phyloP scores from a whole-genome alignment of 2,329 filamentous ascomycete genomes.

The Hymenoscyphus repandus region DNA sequence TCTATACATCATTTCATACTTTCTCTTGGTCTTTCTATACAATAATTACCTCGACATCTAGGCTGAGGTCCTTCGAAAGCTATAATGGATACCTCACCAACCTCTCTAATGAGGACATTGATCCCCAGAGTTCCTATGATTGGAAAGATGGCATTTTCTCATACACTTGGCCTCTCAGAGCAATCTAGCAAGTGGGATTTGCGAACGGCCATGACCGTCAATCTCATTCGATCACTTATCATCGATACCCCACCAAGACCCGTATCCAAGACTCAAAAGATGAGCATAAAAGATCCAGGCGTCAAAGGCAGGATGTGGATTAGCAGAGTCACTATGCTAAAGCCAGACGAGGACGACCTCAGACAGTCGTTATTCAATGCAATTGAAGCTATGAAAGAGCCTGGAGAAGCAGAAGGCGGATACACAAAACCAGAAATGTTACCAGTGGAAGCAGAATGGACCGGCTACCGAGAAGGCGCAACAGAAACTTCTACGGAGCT shows the following conservation, averaged over 20 bases:
- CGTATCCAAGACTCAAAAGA: conserved; percentile 57
- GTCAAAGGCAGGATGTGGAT: conserved; percentile 82
- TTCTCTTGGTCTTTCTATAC: no score
- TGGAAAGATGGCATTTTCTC: conserved; percentile 55
- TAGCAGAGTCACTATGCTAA: conserved; percentile 59
- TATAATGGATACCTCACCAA: conserved; percentile 20
- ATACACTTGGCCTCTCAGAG: conserved; percentile 63
- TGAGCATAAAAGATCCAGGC: conserved; percentile 57
- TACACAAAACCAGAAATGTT: conserved; percentile 46
- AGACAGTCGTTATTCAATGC: conserved; percentile 53
- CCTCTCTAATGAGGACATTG: conserved; percentile 22
- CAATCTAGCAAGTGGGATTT: conserved; percentile 74
- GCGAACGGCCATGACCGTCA: conserved; percentile 65
- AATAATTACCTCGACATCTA: not conserved
- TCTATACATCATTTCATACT: no score
- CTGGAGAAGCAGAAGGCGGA: conserved; percentile 27
- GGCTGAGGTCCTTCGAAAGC: not conserved
- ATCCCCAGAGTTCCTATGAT: conserved; percentile 56
- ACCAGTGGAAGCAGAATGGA: conserved; percentile 70
- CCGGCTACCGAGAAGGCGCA: conserved; percentile 58
- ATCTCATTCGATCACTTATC: conserved; percentile 64
- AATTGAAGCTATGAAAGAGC: conserved; percentile 48
- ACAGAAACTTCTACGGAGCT: conserved; percentile 46
- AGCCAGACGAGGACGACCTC: conserved; percentile 50
- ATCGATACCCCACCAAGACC: conserved; percentile 28